Evolutionary conservation across 176 grass and related monocot species (phyloP).

Genomic region (Bromus sterilis): DNA sequence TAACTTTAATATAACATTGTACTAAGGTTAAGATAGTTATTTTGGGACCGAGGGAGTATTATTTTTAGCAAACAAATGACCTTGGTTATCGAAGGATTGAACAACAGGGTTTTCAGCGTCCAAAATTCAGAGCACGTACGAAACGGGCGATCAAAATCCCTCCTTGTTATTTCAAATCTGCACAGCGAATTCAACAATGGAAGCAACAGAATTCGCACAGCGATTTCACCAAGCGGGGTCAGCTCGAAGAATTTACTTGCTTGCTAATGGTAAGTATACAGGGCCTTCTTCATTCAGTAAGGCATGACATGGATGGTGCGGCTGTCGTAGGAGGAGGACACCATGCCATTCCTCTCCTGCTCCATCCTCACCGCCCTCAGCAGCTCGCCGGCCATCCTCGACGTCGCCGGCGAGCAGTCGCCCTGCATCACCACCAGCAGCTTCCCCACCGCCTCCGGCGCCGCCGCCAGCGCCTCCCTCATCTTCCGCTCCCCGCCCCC

Average conservation of each 20-base stretch:
- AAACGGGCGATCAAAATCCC: too few species aligned
- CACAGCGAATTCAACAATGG: background rate
- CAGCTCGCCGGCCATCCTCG: slow-evolving; percentile 82
- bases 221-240: background rate
- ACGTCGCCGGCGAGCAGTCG: slow-evolving; percentile 58
- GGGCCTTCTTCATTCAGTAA: slow-evolving; percentile 31
- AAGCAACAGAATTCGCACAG: slow-evolving; percentile 2
- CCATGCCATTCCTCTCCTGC: slow-evolving; percentile 44
- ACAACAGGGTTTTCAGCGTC: too few species aligned
- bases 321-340: slow-evolving; percentile 60
- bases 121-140: too few species aligned
- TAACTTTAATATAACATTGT: too few species aligned
- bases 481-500: slow-evolving; percentile 43
- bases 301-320: slow-evolving; percentile 94
- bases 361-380: slow-evolving; percentile 56
- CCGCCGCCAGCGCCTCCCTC: slow-evolving; percentile 48
- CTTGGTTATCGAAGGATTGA: too few species aligned
- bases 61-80: too few species aligned
- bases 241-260: background rate
- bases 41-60: too few species aligned
- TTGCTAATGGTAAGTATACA: background rate
- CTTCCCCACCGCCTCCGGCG: slow-evolving; percentile 58
- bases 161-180: slow-evolving; percentile 4
- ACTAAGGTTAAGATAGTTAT: too few species aligned
- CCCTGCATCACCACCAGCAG: slow-evolving; percentile 90